These are phyloP conservation scores for Odontarrhena argentea DNA, from an alignment of 345 rosid species.

Conservation along the genomic window DNA sequence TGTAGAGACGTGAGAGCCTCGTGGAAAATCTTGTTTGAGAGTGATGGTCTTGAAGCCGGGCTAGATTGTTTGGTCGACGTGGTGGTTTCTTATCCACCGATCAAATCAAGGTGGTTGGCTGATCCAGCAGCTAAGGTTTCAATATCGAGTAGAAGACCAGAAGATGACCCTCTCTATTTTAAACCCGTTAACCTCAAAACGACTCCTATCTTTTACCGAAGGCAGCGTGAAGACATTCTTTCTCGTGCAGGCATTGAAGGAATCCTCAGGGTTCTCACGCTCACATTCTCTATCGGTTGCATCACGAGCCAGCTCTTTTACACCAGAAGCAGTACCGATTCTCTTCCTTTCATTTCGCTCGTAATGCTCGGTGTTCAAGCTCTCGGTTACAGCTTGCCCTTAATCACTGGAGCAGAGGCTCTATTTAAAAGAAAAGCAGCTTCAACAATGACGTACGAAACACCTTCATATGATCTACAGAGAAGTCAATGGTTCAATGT, in stretches of 20 bases:
- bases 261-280: constrained; percentile 66
- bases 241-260: constrained; percentile 79
- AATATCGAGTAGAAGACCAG: constrained; percentile 64
- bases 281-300: constrained; percentile 70
- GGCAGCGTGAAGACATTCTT: constrained; percentile 79
- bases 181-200: constrained; percentile 57
- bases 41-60: constrained; percentile 84
- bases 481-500: constrained; percentile 67
- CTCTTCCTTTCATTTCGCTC: constrained; percentile 64
- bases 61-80: constrained; percentile 73
- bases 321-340: constrained; percentile 47
- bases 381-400: constrained; percentile 74
- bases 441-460: constrained; percentile 49
- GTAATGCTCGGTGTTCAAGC: constrained; percentile 93
- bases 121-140: constrained; percentile 75
- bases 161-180: constrained; percentile 78
- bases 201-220: constrained; percentile 67
- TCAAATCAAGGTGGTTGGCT: constrained; percentile 71
- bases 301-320: constrained; percentile 69
- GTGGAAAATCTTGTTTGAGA: constrained; percentile 66
- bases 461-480: constrained; percentile 55
- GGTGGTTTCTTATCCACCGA: constrained; percentile 77
- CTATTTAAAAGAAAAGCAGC: constrained; percentile 59
- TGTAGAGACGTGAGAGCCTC: constrained; percentile 90
- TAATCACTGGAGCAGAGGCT: constrained; percentile 86